phyloP scores from a whole-genome alignment of 2,329 filamentous ascomycete genomes.

The Colletotrichum lupini region DNA sequence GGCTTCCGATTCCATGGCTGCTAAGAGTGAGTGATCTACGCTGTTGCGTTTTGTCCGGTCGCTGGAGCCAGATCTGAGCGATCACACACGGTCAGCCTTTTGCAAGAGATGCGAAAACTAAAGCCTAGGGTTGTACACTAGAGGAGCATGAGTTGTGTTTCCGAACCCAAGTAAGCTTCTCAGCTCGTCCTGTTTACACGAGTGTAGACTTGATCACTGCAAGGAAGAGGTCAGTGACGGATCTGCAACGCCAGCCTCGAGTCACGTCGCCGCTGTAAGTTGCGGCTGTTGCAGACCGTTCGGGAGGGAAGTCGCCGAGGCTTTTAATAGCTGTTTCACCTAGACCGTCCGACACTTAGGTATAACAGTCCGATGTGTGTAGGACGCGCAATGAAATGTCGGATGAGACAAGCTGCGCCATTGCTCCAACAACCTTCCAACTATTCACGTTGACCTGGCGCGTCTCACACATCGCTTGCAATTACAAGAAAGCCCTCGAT shows the following conservation, averaged over 20 bases:
- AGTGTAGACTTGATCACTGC: background rate
- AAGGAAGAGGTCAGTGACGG: slow-evolving; percentile 17
- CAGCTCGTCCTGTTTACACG: background rate
- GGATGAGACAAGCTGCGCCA: slow-evolving; percentile 26
- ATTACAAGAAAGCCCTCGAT: background rate
- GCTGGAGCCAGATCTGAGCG: background rate
- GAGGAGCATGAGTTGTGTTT: background rate
- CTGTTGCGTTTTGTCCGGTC: background rate
- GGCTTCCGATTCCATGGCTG: slow-evolving; percentile 14
- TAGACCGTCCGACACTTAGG: slow-evolving; percentile 17
- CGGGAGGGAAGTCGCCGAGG: slow-evolving; percentile 24
- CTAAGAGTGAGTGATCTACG: slow-evolving; percentile 14
- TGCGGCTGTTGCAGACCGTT: slow-evolving; percentile 22
- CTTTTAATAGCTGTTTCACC: slow-evolving; percentile 35
- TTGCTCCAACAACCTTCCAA: slow-evolving; percentile 11
- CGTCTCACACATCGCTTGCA: background rate
- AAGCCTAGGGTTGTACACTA: background rate
- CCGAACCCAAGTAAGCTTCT: background rate
- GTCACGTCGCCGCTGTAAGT: slow-evolving; percentile 16
- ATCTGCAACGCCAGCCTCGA: slow-evolving; percentile 33
- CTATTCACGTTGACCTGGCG: background rate
- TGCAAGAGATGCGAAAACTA: slow-evolving; percentile 1
- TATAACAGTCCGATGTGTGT: slow-evolving; percentile 1
- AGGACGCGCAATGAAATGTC: slow-evolving; percentile 25
- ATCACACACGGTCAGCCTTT: background rate